Base-by-base conservation (phyloP, 495 filamentous ascomycete genomes). In the Halenospora varia region DNA sequence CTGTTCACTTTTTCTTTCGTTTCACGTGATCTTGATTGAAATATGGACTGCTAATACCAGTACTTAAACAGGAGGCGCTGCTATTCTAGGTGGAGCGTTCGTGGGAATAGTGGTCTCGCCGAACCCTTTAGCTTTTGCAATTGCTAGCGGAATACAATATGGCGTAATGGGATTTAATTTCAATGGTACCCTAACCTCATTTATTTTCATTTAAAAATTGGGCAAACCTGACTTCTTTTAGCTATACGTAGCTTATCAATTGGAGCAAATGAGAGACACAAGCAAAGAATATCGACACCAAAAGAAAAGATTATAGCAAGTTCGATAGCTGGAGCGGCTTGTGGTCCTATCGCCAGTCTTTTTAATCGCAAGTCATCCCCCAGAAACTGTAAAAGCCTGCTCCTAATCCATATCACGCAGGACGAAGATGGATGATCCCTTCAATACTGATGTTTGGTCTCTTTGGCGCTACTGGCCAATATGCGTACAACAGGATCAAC, bases 101-200 rank as follows among this genome's bases (percentile, higher is more conserved):
- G 73, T 80, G 39, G 94, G 93, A n/a, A 62, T 91, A 23, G 62
- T 92, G 25, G 77, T 83, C 64, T 87, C 84, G 63, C 87, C 84
- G 74, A 3, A 72, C 76, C 17, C 84, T 87, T 40, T 77, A 80
- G 9, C 70, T 96, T 3, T 94, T 92, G 84, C 90, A 3, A 46
- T 85, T 35, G 80, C 84, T 53, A 82, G 85, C 25, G 87, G 88
- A 35, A 73, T 88, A 41, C 91, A 96, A 72, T 96, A 88, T 80
- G 88, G 87, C 72, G 73, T 77, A 40, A 80, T 95, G 45, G 90
- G 90, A 25, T 81, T 78, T 45, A 85, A 83, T 17, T 98, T 86
- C 69, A 89, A 82, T 77, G 88, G 89, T 95, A 73, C 72, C 40
- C 4, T 13, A 9, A 17, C n/a, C 20, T 18, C 25, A 18, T 46